A percentile compares a stretch with the other conserved stretches of the same genome.
Conservation (phyloP, 1,139 yeast genomes). For the Kodamaea suecica region DNA sequence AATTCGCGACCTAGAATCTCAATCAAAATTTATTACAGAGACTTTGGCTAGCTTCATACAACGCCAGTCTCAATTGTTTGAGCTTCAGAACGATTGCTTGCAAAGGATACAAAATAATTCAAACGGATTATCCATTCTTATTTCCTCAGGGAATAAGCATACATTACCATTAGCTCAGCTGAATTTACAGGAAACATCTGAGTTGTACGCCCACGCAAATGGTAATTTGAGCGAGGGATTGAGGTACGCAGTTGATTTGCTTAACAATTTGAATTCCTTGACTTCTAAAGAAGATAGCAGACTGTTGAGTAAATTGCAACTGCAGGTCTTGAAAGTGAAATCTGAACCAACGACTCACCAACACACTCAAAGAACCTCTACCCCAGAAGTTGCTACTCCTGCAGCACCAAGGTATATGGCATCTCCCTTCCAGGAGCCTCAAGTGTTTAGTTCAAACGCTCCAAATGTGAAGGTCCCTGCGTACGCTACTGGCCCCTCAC, state of each 20-base stretch:
- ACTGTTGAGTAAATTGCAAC: neutral
- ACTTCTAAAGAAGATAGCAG: too few relatives aligned
- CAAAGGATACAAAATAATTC: slow-evolving; percentile 20
- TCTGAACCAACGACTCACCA: too few relatives aligned
- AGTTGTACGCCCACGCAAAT: slow-evolving; percentile 14
- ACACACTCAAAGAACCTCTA: too few relatives aligned
- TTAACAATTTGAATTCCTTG: slow-evolving; percentile 15
- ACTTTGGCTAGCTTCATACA: neutral
- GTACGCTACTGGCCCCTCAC: too few relatives aligned
- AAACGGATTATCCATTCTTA: slow-evolving; percentile 21
- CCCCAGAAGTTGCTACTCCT: too few relatives aligned
- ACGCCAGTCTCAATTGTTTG: slow-evolving; percentile 11
- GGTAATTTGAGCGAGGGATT: slow-evolving; percentile 18
- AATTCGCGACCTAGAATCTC: slow-evolving; percentile 17
- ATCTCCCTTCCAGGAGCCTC: too few relatives aligned
- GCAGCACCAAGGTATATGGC: too few relatives aligned
- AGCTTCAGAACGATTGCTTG: slow-evolving; percentile 20
- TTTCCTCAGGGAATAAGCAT: slow-evolving; percentile 17
- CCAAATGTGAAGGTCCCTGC: too few relatives aligned
- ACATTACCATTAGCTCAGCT: slow-evolving; percentile 19
- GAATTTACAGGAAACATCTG: slow-evolving; percentile 19
- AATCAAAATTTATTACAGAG: slow-evolving; percentile 11
- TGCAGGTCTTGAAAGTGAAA: too few relatives aligned
- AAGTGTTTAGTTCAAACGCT: too few relatives aligned
- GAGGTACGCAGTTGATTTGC: slow-evolving; percentile 17